Evolutionary conservation across 192 early-diverging fungal species (phyloP), one percentile per base, ranked within the genome.

Genomic region (Coemansia sp.): DNA sequence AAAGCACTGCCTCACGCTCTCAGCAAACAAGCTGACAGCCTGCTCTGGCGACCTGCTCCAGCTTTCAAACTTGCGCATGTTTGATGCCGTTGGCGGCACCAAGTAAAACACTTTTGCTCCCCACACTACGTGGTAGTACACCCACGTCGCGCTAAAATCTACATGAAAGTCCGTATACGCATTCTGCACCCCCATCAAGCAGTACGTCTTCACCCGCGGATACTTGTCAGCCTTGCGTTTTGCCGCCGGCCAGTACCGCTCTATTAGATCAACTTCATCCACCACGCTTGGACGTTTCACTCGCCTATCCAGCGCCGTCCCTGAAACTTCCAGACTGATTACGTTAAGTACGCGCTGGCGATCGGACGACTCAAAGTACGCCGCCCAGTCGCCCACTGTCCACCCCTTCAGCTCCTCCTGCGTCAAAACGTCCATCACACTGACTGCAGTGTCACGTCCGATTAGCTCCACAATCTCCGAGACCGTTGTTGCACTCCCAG

Each of bases 141-240:
- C 94, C 78, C 91, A 94, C 6, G 85, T 86, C 17, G 91, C 92
- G 20, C 88, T 89, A 78, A 93, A 93, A 80, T 94, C 91, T 54
- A 94, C 88, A 73, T 94, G 93, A 63, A 90, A 95, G 71, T 96
- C 94, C 21, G 94, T 94, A 70, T 92, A 96, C 21, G 92, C 90
- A 56, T 95, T 90, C 68, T 89, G 85, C n/a, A 94, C 91, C 39
- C 92, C 89, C 95, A 97, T 95, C 59, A 95, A 73, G 66, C 95
- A 97, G 69, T 97, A 95, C 7, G 94, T 83, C 68, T 95, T 93
- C 0, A 95, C 93, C 54, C 87, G 87, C 8, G 95, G 95, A 67
- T 89, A 94, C 72, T 91, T 90, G 30, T 74, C 80, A n/a, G 64
- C 64, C 70, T 86, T 87, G 24, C 89, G 66, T 23, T 82, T 78